Evolutionary conservation across 108 stramenopile species (phyloP).

Genomic region (Mediolabrus comicus): DNA sequence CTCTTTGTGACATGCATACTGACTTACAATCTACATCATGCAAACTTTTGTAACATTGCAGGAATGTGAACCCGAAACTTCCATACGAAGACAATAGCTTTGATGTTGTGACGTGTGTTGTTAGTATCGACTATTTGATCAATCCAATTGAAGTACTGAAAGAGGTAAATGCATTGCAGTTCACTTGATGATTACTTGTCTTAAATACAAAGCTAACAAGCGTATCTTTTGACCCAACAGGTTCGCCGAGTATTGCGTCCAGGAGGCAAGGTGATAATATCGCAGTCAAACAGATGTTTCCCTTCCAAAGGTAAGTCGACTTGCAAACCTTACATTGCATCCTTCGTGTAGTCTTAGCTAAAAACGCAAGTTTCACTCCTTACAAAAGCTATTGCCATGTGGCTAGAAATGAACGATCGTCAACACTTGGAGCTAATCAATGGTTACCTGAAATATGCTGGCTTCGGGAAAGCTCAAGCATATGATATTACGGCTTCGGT

Average conservation of each 20-base stretch:
- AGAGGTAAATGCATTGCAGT: constrained; percentile 71
- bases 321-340: too few relatives aligned
- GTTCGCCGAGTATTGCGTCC: constrained; percentile 81
- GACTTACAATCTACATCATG: neutral
- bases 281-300: constrained; percentile 92
- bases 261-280: constrained; percentile 87
- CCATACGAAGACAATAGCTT: constrained; percentile 88
- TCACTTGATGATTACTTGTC: neutral
- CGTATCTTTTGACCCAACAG: neutral
- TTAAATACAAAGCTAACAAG: constrained; percentile 5
- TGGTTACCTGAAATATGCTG: constrained; percentile 91
- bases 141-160: constrained; percentile 73
- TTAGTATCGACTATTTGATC: constrained; percentile 90
- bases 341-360: too few relatives aligned
- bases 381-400: constrained; percentile 80
- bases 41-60: too few relatives aligned
- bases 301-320: too few relatives aligned
- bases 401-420: constrained; percentile 85
- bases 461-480: constrained; percentile 80
- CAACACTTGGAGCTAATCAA: constrained; percentile 94
- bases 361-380: too few relatives aligned
- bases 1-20: neutral
- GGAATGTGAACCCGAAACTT: constrained; percentile 20
- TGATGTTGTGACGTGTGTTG: constrained; percentile 94
- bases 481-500: constrained; percentile 67